Evolutionary conservation across 2,329 filamentous ascomycete genomes (phyloP), one percentile per base, ranked within the genome.

Genomic region (Pseudopithomyces maydicus): DNA sequence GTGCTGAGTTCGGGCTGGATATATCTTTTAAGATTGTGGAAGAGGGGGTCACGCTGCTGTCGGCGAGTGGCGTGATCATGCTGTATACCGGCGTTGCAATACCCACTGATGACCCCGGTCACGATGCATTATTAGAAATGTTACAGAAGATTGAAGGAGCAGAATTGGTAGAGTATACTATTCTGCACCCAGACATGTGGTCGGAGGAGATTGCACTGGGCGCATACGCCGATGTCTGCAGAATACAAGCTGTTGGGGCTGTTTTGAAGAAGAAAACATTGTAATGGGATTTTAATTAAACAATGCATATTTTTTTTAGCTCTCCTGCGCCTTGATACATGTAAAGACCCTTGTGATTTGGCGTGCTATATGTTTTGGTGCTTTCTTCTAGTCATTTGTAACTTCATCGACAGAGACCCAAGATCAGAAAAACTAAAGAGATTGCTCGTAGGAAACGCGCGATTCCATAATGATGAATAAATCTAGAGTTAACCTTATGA

Each of bases 111-210:
- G 23, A 64, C 10, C 64, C 66, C 4, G 59, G 61, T 0, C 49
- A 62, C 22, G 66, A 68, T 29, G 54, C 60, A 6, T 65, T 68
- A 26, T 29, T 67, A 23, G 59, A 62, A 35, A 63, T 57, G 38
- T 49, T 68, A 11, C 53, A 63, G 35, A 44, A 45, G 8, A 52
- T 67, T 7, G 35, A 67, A 32, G 59, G 43, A 6, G 51, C 49
- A 3, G 55, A 63, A 10, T 15, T 67, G 14, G 52, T 51, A 1
- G 63, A 67, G 44, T 68, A 68, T 52, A 60, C 57, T 10, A 61
- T 68, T 19, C 38, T 68, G 14, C 64, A 68, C 19, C 66, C 66
- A 0, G 66, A 68, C 17, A 67, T 68, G 59, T 66, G 66, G 66
- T 50, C 66, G n/a, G 66, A 68, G 46, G 66, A 68, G 29, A 67